A percentile compares a stretch with the other conserved stretches of the same genome.
Conservation (phyloP, 2,329 filamentous ascomycete species). For the Colletotrichum noveboracense region DNA sequence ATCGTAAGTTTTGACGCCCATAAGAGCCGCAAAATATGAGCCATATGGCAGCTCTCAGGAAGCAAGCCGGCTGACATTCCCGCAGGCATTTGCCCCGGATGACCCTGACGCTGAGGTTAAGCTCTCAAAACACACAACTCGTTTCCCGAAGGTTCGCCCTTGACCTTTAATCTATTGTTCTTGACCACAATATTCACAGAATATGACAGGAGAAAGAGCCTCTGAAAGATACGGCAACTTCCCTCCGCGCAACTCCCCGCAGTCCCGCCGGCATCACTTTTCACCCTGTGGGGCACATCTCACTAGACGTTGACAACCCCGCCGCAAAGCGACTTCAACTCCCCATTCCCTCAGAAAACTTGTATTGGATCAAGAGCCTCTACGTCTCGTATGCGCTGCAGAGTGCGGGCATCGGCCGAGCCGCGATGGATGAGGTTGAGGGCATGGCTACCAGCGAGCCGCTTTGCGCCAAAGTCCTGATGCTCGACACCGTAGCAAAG, state of each 20-base stretch:
- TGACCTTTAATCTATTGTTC: fast-evolving
- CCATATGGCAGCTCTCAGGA: background rate
- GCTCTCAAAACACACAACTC: slow-evolving; percentile 25
- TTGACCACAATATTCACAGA: fast-evolving
- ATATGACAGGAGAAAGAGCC: slow-evolving; percentile 14
- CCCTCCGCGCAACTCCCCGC: background rate
- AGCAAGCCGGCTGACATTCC: background rate
- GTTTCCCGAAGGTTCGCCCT: slow-evolving; percentile 21
- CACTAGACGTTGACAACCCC: slow-evolving; percentile 27
- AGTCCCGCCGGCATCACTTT: slow-evolving; percentile 22
- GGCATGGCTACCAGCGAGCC: slow-evolving; percentile 29
- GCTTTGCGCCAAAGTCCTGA: slow-evolving; percentile 27
- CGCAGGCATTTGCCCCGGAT: slow-evolving; percentile 17
- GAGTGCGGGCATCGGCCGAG: slow-evolving; percentile 30
- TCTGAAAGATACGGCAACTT: slow-evolving; percentile 19
- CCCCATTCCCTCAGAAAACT: slow-evolving; percentile 19
- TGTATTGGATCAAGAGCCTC: slow-evolving; percentile 36
- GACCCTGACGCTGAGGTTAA: slow-evolving; percentile 15
- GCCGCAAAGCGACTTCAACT: slow-evolving; percentile 10
- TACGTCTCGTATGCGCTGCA: slow-evolving; percentile 29
- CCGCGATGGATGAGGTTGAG: slow-evolving; percentile 33
- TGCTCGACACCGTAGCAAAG: slow-evolving; percentile 30
- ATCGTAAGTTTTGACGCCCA: background rate
- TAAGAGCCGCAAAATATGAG: no score
- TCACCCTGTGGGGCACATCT: slow-evolving; percentile 35